A percentile compares a stretch with the other conserved stretches of the same genome.
phyloP scores from a whole-genome alignment of 208 protist genomes.

The Crithidia bombi region DNA sequence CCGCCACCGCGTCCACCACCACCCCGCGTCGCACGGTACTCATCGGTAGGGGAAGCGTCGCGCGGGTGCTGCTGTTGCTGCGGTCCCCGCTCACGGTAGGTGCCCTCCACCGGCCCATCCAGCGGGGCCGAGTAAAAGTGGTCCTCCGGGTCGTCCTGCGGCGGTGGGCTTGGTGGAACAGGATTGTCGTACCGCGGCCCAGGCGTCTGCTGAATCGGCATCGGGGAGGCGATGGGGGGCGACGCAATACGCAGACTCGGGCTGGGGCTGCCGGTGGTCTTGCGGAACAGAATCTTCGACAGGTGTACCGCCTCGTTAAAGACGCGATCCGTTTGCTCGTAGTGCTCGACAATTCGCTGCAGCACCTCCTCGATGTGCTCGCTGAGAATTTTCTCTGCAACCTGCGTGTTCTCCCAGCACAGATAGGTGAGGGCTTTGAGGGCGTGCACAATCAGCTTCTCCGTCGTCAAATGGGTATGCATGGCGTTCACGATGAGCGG shows the following conservation, averaged over 20 bases:
- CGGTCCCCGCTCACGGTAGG: not conserved
- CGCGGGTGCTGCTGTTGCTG: slow-evolving; percentile 9
- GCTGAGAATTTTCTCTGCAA: slow-evolving; percentile 86
- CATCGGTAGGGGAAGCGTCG: slow-evolving; percentile 6
- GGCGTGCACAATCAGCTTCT: slow-evolving; percentile 92
- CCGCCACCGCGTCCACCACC: slow-evolving; percentile 12
- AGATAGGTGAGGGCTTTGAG: slow-evolving; percentile 93
- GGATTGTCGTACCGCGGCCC: slow-evolving; percentile 34
- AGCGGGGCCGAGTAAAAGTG: slow-evolving; percentile 36
- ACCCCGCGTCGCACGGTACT: slow-evolving; percentile 14
- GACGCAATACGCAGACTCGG: slow-evolving; percentile 63
- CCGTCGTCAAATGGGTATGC: slow-evolving; percentile 75
- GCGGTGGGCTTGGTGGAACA: slow-evolving; percentile 58
- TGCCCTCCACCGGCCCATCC: slow-evolving; percentile 19
- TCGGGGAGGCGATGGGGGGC: slow-evolving; percentile 77
- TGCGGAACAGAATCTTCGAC: slow-evolving; percentile 89
- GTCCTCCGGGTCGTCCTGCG: slow-evolving; percentile 37
- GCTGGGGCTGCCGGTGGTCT: slow-evolving; percentile 73
- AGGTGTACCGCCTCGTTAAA: slow-evolving; percentile 90
- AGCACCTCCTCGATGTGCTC: slow-evolving; percentile 80
- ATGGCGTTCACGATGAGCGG: slow-evolving; percentile 89
- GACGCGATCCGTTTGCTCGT: slow-evolving; percentile 70
- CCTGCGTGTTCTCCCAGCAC: slow-evolving; percentile 90
- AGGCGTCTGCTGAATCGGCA: slow-evolving; percentile 75
- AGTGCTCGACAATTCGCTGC: slow-evolving; percentile 70